phyloP scores from a whole-genome alignment of 768 basidiomycete species.

The Sutorius australiensis region DNA sequence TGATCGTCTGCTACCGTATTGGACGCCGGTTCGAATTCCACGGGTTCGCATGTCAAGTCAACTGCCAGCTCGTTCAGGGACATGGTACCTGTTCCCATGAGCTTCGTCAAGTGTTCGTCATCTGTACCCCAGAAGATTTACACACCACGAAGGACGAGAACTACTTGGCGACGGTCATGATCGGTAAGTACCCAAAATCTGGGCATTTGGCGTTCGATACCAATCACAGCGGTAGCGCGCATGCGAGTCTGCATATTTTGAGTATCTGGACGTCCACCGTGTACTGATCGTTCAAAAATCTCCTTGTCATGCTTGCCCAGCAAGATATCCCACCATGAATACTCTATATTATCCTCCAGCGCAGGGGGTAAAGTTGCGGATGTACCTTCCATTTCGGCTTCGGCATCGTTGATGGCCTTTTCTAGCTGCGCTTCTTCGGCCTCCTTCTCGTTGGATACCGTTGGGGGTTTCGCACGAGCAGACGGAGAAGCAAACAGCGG shows the following conservation, averaged over 20 bases:
- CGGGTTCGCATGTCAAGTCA: constrained; percentile 78
- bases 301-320: constrained; percentile 79
- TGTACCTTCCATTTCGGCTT: constrained; percentile 51
- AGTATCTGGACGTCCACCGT: constrained; percentile 16
- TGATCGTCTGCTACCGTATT: constrained; percentile 29
- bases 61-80: constrained; percentile 84
- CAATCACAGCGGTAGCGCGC: constrained; percentile 59
- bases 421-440: constrained; percentile 62
- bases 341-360: constrained; percentile 33
- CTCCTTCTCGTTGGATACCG: constrained; percentile 39
- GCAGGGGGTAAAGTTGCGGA: constrained; percentile 30
- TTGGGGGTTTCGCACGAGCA: constrained; percentile 22
- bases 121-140: neutral
- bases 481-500: constrained; percentile 29
- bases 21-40: constrained; percentile 55
- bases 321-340: constrained; percentile 83
- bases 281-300: constrained; percentile 67
- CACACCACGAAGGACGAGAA: constrained; percentile 67
- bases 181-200: constrained; percentile 86
- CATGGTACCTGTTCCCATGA: constrained; percentile 59
- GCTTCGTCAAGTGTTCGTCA: constrained; percentile 2
- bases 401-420: constrained; percentile 65
- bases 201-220: constrained; percentile 69
- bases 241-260: constrained; percentile 35
- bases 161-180: constrained; percentile 67